Evolutionary conservation across 257 asterid species (phyloP).

Genomic region (Agastache rugosa): DNA sequence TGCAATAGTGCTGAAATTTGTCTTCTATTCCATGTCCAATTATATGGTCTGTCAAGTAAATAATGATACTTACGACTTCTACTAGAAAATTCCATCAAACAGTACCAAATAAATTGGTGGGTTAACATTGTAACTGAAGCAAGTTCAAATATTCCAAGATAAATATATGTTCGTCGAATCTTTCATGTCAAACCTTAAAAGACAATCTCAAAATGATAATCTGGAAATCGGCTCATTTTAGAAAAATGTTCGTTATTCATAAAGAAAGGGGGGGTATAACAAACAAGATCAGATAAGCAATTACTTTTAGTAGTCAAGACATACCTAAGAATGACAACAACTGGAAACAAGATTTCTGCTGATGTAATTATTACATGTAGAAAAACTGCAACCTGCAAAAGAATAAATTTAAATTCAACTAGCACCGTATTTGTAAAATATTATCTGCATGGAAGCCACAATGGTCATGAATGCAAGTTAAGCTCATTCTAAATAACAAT

Average conservation of each 20-base stretch:
- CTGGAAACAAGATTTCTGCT: conserved; percentile 76
- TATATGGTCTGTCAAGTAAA: conserved; percentile 24
- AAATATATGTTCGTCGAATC: neutral
- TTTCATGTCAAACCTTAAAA: conserved; percentile 2
- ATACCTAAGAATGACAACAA: conserved; percentile 89
- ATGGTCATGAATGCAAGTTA: conserved; percentile 21
- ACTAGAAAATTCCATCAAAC: neutral
- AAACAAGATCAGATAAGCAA: conserved; percentile 18
- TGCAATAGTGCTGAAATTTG: neutral
- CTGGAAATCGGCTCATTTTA: neutral
- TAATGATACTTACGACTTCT: conserved; percentile 1
- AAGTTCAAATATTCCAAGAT: neutral
- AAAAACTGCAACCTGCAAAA: conserved; percentile 70
- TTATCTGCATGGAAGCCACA: conserved; percentile 23
- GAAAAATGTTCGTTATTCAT: conserved; percentile 9
- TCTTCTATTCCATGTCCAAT: conserved; percentile 4
- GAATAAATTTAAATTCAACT: conserved; percentile 17
- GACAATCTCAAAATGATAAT: conserved; percentile 1
- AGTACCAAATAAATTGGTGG: neutral
- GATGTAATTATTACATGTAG: conserved; percentile 75
- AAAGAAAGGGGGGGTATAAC: neutral
- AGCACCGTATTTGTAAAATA: neutral
- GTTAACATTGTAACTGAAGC: neutral
- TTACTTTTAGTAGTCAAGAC: conserved; percentile 34
- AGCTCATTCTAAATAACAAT: conserved; percentile 10